Evolutionary conservation across 257 asterid genomes (phyloP), one percentile per base, ranked within the genome.

Genomic region (Fraxinus quadrangulata): DNA sequence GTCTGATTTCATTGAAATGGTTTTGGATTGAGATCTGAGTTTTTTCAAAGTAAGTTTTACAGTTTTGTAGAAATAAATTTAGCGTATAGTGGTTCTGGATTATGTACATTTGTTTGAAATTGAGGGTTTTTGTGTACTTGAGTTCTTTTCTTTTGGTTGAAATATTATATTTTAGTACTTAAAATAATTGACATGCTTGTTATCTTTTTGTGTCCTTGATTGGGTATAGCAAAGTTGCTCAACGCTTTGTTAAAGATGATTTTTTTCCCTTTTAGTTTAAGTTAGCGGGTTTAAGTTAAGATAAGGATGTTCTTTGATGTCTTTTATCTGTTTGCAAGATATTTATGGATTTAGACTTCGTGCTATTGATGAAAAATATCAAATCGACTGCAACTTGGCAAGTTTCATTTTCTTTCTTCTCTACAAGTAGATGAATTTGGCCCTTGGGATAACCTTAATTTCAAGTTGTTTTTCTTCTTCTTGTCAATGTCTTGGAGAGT

Each of bases 21-120:
- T 23, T 51, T 45, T 6, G 24, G 67, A 26, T 67, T 67, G 84
- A 83, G 83, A 79, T 79, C 81, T 74, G 70, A 45, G 71, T 59
- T 73, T 63, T 63, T 19, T 67, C 42, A 45, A 33, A 42, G 37
- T 72, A 61, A 45, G 45, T 16, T 34, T 54, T 14, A 4, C 24
- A 36, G 23, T 68, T 74, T 21, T 39, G 30, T 59, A 65, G 75
- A 36, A 68, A 72, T 75, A 42, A 70, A 51, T 79, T 68, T 78
- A 4, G 67, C 11, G 72, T 79, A 76, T 66, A 61, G 36, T 77
- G 40, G 73, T 45, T 79, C 26, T 79, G 78, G 59, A 61, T 79
- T 54, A 37, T 78, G 47, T 78, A 19, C 85, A 77, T 74, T 77
- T 79, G 69, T 82, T 70, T 75, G 28, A 1, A 21, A 36, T 47